Percentiles rank a stretch among this genome's conserved stretches.
phyloP scores from a whole-genome alignment of 306 rosid genomes.

The Gillenia trifoliata region DNA sequence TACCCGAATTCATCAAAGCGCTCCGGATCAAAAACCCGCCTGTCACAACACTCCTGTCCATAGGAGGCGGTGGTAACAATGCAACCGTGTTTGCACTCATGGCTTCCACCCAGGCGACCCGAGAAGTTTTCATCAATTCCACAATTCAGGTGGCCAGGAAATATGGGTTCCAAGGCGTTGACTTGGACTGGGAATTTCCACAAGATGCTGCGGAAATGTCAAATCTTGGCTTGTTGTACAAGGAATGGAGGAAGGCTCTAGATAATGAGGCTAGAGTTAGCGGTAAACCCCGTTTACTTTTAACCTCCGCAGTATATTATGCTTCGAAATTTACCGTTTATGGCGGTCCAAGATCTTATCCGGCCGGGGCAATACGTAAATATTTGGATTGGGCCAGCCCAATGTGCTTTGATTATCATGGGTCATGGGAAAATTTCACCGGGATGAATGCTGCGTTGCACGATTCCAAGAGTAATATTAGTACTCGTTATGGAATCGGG shows the following conservation, averaged over 20 bases:
- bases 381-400: constrained; percentile 67
- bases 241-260: constrained; percentile 54
- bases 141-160: constrained; percentile 49
- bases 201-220: constrained; percentile 42
- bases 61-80: constrained; percentile 66
- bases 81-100: constrained; percentile 46
- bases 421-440: constrained; percentile 50
- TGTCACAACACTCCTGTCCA: constrained; percentile 53
- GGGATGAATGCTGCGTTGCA: constrained; percentile 50
- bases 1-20: constrained; percentile 38
- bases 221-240: constrained; percentile 45
- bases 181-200: constrained; percentile 88
- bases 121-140: constrained; percentile 55
- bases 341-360: constrained; percentile 43
- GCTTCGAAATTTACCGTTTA: constrained; percentile 28
- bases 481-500: constrained; percentile 42
- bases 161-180: constrained; percentile 65
- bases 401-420: constrained; percentile 78
- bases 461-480: constrained; percentile 43
- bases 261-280: constrained; percentile 15
- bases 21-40: constrained; percentile 34
- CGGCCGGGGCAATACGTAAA: constrained; percentile 31
- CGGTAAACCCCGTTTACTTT: constrained; percentile 37
- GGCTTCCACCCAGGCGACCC: constrained; percentile 24
- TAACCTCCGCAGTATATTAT: constrained; percentile 61